Base-by-base conservation (phyloP, 176 grass and related monocot genomes). In the Aegilops sharonensis region DNA sequence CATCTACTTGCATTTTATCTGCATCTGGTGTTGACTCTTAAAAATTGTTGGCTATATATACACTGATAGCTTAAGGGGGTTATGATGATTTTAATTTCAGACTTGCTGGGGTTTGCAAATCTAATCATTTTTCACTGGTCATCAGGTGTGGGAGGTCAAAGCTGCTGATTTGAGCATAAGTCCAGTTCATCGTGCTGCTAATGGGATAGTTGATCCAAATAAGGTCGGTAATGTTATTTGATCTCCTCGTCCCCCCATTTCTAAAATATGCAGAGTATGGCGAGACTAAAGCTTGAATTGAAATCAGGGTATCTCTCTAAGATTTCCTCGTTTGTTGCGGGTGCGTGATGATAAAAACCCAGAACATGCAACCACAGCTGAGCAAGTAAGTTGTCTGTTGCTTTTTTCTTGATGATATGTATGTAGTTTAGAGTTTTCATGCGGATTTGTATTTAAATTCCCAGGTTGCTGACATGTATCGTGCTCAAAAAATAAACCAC, bases 111-210 rank as follows among this genome's bases (percentile, higher is more conserved):
- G 37, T 47, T 47, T 48, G 27, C 17, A 35, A 45, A 84, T 84
- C 10, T 48, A 29, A 84, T 81, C 23, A 32, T 59, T 47, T 78
- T 85, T 79, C 48, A 10, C 25, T 10, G 25, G 60, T 64, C 27
- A 54, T 82, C 77, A 98, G 97, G 97, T 98, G 36, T 98, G 97
- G 97, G 97, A 98, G 84, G 97, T 98, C 32, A 98, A 95, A 92
- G 97, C 97, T 85, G 97, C 97, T 60, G 97, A 98, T 93, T 88
- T 98, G 78, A 98, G 97, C 87, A 94, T 98, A 84, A 98, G 97
- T 92, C 97, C 94, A 80, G 97, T 98, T 77, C 97, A 98, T 84
- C 94, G 92, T 85, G 94, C 97, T 93, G 94, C 97, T 65, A 95
- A 88, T 75, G 97, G 97, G 60, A 94, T 87, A 82, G 92, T 98